Evolutionary conservation across 2,329 filamentous ascomycete genomes (phyloP).

Genomic region (Rachicladosporium sp.): DNA sequence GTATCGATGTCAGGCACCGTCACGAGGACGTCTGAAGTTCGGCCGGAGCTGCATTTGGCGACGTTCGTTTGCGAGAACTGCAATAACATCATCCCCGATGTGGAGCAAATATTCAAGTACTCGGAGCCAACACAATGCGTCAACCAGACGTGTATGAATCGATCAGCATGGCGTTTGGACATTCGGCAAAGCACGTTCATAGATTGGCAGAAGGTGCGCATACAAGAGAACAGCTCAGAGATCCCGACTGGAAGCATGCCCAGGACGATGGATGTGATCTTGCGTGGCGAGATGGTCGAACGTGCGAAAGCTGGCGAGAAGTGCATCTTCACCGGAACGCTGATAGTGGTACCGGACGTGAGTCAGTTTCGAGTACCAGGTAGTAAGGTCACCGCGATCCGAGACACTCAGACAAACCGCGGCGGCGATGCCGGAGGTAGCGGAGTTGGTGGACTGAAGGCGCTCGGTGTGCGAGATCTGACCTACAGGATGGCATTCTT

Average conservation of each 20-base stretch:
- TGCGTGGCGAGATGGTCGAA: slow-evolving; percentile 94
- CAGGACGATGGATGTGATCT: slow-evolving; percentile 89
- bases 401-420: slow-evolving; percentile 65
- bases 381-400: slow-evolving; percentile 65
- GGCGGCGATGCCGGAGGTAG: slow-evolving; percentile 65
- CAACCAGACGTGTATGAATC: slow-evolving; percentile 75
- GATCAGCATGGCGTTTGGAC: slow-evolving; percentile 88
- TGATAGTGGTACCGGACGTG: slow-evolving; percentile 95
- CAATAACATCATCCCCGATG: slow-evolving; percentile 70
- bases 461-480: slow-evolving; percentile 84
- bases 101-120: slow-evolving; percentile 96
- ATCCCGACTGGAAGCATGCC: slow-evolving; percentile 99
- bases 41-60: slow-evolving; percentile 80
- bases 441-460: slow-evolving; percentile 79
- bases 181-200: slow-evolving; percentile 95
- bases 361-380: slow-evolving; percentile 89
- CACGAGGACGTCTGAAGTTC: slow-evolving; percentile 90
- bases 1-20: slow-evolving; percentile 95
- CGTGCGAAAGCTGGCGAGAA: slow-evolving; percentile 95
- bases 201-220: slow-evolving; percentile 97
- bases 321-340: slow-evolving; percentile 90
- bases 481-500: slow-evolving; percentile 93
- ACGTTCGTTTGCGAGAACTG: slow-evolving; percentile 89
- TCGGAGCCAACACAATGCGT: slow-evolving; percentile 95
- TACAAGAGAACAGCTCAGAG: slow-evolving; percentile 96